phyloP scores from a whole-genome alignment of 2,329 filamentous ascomycete species.

The Colletotrichum caudatum region DNA sequence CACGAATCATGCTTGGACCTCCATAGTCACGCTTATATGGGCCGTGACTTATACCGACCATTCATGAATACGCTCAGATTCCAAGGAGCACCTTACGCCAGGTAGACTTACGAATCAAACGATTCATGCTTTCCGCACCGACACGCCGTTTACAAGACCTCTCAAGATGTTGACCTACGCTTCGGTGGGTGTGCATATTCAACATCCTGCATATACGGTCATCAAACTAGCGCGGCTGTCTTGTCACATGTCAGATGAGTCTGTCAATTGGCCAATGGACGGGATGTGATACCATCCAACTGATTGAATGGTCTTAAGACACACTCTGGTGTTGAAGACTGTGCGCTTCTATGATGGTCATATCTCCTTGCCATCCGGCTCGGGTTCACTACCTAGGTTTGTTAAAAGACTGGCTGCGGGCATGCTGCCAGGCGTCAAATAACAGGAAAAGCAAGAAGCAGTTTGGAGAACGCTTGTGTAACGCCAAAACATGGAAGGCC shows the following conservation, averaged over 20 bases:
- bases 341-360: background rate
- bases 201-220: background rate
- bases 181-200: too few species aligned
- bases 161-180: too few species aligned
- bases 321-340: background rate
- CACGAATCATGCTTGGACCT: background rate
- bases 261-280: background rate
- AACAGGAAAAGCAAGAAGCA: background rate
- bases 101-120: too few species aligned
- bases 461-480: background rate
- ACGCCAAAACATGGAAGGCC: background rate
- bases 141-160: too few species aligned
- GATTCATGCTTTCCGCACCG: too few species aligned
- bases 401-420: background rate
- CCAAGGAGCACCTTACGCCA: too few species aligned
- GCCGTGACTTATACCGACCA: too few species aligned
- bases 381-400: background rate
- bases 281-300: background rate
- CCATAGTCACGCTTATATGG: background rate
- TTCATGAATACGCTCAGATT: too few species aligned
- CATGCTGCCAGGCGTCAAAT: background rate
- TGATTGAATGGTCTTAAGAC: background rate
- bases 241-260: background rate
- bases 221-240: background rate
- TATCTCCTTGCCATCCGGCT: background rate